phyloP scores from a whole-genome alignment of 805 yeast genomes.

The Cyberlindnera petersonii region DNA sequence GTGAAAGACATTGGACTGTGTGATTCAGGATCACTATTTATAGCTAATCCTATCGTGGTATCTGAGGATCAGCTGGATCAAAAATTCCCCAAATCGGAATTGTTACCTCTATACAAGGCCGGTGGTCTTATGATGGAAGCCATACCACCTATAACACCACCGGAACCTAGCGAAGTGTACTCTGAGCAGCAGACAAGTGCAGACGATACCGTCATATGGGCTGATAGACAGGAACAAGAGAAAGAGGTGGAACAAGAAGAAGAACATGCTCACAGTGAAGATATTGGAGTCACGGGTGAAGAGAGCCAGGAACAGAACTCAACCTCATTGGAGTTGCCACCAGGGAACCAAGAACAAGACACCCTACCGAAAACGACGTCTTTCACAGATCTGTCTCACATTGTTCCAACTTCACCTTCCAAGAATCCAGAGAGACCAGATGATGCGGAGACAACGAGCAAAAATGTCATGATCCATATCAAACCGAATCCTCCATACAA shows the following conservation, averaged over 20 bases:
- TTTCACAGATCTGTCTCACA: not conserved
- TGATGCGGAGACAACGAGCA: not conserved
- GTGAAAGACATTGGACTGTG: too few relatives aligned
- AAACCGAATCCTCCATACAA: not conserved
- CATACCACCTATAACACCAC: too few relatives aligned
- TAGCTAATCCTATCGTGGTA: not conserved
- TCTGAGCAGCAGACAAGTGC: too few relatives aligned
- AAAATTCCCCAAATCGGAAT: not conserved
- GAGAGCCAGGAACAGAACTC: not conserved
- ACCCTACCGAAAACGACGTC: not conserved
- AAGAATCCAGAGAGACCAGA: not conserved
- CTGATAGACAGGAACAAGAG: too few relatives aligned
- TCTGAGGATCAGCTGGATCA: not conserved
- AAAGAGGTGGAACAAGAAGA: not conserved
- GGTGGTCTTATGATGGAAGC: too few relatives aligned
- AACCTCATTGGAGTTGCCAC: conserved; percentile 5
- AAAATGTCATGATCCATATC: not conserved
- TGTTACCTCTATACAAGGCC: too few relatives aligned
- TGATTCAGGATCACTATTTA: not conserved
- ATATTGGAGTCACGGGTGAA: not conserved
- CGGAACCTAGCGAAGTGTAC: too few relatives aligned
- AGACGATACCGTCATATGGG: too few relatives aligned
- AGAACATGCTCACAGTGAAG: not conserved
- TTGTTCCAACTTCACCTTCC: not conserved
- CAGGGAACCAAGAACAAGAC: conserved; percentile 6